Conservation (phyloP, 495 filamentous ascomycete species). For the Aspergillus asperescens region DNA sequence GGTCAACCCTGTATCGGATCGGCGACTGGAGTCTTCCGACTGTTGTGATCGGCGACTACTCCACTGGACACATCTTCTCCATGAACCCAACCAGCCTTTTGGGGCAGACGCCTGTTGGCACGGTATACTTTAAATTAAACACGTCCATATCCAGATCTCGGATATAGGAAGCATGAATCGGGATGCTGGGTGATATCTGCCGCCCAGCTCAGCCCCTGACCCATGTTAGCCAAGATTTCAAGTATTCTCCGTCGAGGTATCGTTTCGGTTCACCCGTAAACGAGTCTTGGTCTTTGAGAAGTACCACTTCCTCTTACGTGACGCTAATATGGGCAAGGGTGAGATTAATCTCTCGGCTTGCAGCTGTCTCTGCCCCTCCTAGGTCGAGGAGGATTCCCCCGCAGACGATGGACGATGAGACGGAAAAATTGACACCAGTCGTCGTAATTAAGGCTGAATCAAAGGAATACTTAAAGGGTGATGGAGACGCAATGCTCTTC, state of each 20-base stretch:
- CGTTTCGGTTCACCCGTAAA: not conserved
- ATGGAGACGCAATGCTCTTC: not conserved
- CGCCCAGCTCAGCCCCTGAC: no score
- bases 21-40: not conserved
- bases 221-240: not conserved
- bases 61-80: not conserved
- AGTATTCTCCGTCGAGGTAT: not conserved
- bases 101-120: not conserved
- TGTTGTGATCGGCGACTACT: not conserved
- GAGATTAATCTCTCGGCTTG: conserved; percentile 8
- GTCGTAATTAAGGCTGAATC: not conserved
- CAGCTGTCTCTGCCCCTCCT: conserved; percentile 2
- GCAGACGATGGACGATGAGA: conserved; percentile 9
- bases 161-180: no score
- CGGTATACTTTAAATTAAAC: not conserved
- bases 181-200: no score
- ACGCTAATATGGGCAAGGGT: not conserved
- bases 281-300: not conserved
- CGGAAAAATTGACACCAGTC: conserved; percentile 17
- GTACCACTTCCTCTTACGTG: not conserved
- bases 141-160: no score
- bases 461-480: conserved; percentile 5
- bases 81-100: not conserved
- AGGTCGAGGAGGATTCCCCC: conserved; percentile 11
- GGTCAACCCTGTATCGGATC: conserved; percentile 2